Conservation (phyloP, 2,329 filamentous ascomycete genomes). For the Myriosclerotinia curreyana region DNA sequence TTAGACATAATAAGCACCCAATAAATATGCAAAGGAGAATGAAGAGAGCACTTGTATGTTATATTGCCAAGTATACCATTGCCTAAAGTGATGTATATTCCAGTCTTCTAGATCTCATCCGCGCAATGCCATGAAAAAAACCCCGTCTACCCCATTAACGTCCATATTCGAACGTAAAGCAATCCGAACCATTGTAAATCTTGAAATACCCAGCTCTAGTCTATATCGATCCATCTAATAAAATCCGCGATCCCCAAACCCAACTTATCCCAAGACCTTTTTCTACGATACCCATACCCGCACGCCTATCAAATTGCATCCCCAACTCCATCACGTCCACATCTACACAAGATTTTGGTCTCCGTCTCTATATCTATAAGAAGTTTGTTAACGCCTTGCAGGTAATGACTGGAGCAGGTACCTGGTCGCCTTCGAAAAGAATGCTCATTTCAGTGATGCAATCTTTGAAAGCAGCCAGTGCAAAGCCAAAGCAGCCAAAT, state of each 20-base stretch:
- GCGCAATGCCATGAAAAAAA: neutral
- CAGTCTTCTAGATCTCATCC: neutral
- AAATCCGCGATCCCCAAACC: neutral
- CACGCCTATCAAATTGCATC: neutral
- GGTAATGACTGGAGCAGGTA: conserved; percentile 14
- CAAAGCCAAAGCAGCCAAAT: conserved; percentile 11
- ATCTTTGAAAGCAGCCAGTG: conserved; percentile 10
- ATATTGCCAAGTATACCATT: too few species aligned
- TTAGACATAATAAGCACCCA: neutral
- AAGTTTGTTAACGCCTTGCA: conserved; percentile 14
- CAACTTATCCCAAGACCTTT: neutral
- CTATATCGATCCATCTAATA: neutral
- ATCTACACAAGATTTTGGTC: neutral
- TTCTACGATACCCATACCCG: neutral
- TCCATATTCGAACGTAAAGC: conserved; percentile 5
- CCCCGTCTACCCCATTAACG: neutral
- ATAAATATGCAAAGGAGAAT: too few species aligned
- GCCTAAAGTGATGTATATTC: neutral
- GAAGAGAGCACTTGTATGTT: neutral
- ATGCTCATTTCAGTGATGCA: neutral
- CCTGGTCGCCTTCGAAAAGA: neutral
- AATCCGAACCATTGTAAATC: neutral
- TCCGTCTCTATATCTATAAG: conserved; percentile 4
- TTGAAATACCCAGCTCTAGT: neutral
- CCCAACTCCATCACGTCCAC: neutral